A percentile compares a stretch with the other conserved stretches of the same genome.
These are phyloP conservation scores for Penicillium cinerascens DNA, from an alignment of 495 filamentous ascomycete species.

Conservation along the genomic window DNA sequence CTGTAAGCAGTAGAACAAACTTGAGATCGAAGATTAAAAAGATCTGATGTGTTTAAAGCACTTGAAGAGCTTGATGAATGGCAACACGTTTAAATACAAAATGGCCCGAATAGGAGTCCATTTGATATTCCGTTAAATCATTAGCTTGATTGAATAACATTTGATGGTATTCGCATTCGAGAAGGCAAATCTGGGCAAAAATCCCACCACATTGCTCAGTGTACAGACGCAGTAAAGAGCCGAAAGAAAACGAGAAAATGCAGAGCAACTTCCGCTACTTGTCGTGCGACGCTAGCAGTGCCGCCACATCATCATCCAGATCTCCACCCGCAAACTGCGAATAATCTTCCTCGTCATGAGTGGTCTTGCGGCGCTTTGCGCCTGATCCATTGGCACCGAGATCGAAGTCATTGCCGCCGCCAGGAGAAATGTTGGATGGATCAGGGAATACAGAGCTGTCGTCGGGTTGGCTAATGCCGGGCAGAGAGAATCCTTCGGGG, in stretches of 20 bases:
- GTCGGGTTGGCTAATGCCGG: slow-evolving; percentile 32
- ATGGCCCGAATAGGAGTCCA: neutral
- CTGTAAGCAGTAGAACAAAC: no score
- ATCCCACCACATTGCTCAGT: neutral
- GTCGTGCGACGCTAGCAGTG: slow-evolving; percentile 64
- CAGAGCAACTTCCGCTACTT: neutral
- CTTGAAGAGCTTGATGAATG: no score
- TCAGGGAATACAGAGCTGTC: slow-evolving; percentile 44
- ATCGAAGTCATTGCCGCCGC: slow-evolving; percentile 28
- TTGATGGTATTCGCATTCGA: neutral
- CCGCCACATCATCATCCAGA: slow-evolving; percentile 79
- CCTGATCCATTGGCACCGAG: slow-evolving; percentile 36
- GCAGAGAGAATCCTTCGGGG: slow-evolving; percentile 32
- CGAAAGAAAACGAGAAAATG: neutral
- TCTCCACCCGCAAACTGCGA: slow-evolving; percentile 64
- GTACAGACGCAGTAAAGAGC: neutral
- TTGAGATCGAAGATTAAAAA: no score
- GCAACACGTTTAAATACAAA: no score
- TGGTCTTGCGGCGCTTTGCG: slow-evolving; percentile 71
- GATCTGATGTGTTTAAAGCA: no score
- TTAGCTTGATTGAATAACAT: neutral
- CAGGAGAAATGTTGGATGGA: slow-evolving; percentile 47
- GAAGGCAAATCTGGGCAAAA: neutral
- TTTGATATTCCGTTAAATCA: neutral
- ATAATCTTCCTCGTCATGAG: slow-evolving; percentile 66